phyloP scores from a whole-genome alignment of 2,329 filamentous ascomycete species.

The Verticillium zaregamsianum region DNA sequence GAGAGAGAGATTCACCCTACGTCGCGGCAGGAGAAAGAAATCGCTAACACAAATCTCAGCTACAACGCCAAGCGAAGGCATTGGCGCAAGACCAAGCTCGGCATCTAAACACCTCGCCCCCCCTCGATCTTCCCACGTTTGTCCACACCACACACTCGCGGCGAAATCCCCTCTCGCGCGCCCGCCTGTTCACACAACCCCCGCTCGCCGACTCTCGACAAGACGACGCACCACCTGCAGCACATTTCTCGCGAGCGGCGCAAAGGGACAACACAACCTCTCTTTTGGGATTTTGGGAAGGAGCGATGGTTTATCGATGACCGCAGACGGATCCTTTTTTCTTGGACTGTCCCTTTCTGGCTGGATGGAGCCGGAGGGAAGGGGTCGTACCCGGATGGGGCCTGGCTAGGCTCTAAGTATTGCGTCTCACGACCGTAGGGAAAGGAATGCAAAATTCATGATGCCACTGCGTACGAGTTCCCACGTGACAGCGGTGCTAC shows the following conservation, averaged over 20 bases:
- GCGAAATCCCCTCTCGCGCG: background rate
- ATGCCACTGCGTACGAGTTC: background rate
- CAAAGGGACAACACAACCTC: background rate
- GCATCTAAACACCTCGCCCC: constrained; percentile 74
- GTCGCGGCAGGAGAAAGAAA: constrained; percentile 1
- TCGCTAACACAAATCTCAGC: constrained; percentile 45
- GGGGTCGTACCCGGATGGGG: constrained; percentile 13
- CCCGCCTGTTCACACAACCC: background rate
- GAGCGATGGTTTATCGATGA: constrained; percentile 2
- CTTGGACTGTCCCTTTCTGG: background rate
- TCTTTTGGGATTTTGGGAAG: background rate
- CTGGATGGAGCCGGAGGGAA: constrained; percentile 1
- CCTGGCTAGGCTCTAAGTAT: constrained; percentile 20
- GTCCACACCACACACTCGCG: background rate
- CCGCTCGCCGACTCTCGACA: background rate
- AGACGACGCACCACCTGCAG: background rate
- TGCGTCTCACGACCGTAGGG: constrained; percentile 46
- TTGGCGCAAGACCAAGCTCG: constrained; percentile 99
- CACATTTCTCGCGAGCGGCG: background rate
- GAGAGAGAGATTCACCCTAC: background rate
- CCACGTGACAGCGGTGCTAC: background rate
- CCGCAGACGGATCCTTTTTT: background rate
- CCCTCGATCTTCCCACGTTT: constrained; percentile 14
- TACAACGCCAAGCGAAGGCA: constrained; percentile 99
- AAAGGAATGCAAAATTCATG: constrained; percentile 33